A percentile compares a stretch with the other conserved stretches of the same genome.
These are phyloP conservation scores for Hericium coralloides DNA, from an alignment of 768 basidiomycete species.

Conservation along the genomic window DNA sequence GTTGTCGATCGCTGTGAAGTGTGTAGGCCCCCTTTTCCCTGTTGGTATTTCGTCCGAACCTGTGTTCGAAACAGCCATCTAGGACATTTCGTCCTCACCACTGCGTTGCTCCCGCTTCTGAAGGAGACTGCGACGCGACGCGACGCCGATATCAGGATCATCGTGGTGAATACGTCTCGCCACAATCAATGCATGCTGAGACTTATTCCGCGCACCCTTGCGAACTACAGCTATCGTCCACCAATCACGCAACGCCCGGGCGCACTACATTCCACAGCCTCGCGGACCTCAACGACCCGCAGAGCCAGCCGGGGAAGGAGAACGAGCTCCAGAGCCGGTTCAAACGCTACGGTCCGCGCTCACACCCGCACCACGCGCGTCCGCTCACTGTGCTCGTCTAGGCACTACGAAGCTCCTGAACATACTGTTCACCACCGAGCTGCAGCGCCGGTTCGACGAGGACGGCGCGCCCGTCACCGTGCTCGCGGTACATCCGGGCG, in stretches of 20 bases:
- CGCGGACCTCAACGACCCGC: not conserved
- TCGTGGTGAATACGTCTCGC: slow-evolving; percentile 14
- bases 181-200: too few species aligned
- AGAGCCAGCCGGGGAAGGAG: not conserved
- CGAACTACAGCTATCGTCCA: not conserved
- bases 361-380: too few species aligned
- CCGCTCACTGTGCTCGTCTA: not conserved
- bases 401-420: not conserved
- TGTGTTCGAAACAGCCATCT: slow-evolving; percentile 16
- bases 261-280: not conserved
- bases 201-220: not conserved
- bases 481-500: not conserved
- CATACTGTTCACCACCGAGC: not conserved
- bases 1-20: slow-evolving; percentile 34
- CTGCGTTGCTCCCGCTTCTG: slow-evolving; percentile 23
- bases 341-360: not conserved
- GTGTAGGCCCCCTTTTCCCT: slow-evolving; percentile 3
- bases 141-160: slow-evolving; percentile 23
- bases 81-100: slow-evolving; percentile 20
- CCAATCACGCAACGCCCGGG: not conserved
- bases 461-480: not conserved
- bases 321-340: not conserved
- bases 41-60: not conserved
- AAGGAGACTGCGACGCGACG: slow-evolving; percentile 19
- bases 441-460: not conserved